These are phyloP conservation scores for Lentinula novae-zelandiae DNA, from an alignment of 1,284 basidiomycete species.

Conservation along the genomic window DNA sequence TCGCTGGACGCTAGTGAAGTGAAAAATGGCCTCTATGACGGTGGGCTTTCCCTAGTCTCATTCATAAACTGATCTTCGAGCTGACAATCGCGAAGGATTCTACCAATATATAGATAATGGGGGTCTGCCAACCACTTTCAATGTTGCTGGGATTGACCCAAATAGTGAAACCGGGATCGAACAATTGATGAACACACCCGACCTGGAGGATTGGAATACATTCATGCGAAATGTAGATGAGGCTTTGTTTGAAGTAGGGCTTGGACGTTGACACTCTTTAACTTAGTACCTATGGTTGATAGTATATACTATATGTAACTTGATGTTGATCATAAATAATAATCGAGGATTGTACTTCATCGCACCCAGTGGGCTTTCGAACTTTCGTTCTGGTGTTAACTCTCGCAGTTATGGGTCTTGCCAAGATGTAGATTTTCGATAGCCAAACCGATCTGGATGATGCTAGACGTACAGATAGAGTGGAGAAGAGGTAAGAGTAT, in stretches of 20 bases:
- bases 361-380: not conserved
- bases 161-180: not conserved
- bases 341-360: not conserved
- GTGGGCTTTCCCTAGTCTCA: not conserved
- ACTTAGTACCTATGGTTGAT: not conserved
- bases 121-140: not conserved
- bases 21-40: not conserved
- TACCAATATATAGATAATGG: not conserved
- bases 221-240: slow-evolving; percentile 7
- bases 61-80: not conserved
- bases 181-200: not conserved
- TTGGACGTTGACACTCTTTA: not conserved
- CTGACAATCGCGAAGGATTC: not conserved
- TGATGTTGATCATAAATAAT: too few species aligned
- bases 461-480: not conserved
- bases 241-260: slow-evolving; percentile 2
- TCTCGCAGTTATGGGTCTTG: not conserved
- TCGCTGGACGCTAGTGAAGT: not conserved
- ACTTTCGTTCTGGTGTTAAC: not conserved
- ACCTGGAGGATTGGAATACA: slow-evolving; percentile 2
- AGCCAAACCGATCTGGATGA: not conserved
- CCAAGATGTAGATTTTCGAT: not conserved
- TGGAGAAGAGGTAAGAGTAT: not conserved
- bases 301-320: too few species aligned
- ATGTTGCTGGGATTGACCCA: not conserved